A percentile compares a stretch with the other conserved stretches of the same genome.
phyloP scores from a whole-genome alignment of 768 basidiomycete species.

The Leucosporidium creatinivorum region DNA sequence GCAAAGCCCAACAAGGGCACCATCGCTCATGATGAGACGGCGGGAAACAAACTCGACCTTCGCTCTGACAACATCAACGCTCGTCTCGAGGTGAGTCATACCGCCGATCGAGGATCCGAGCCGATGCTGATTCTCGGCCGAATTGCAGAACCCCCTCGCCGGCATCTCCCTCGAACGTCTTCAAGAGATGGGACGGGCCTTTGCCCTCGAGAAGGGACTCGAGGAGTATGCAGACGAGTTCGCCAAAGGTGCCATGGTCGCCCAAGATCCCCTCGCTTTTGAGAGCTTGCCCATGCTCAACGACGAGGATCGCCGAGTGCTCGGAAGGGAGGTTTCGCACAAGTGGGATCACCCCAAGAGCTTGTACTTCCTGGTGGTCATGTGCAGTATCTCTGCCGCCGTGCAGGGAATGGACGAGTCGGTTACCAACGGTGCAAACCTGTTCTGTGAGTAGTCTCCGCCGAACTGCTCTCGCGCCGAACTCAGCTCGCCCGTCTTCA shows the following conservation, averaged over 20 bases:
- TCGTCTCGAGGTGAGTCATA: too few species aligned
- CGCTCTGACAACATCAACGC: too few species aligned
- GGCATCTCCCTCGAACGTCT: not conserved
- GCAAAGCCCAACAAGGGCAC: too few species aligned
- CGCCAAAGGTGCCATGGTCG: conserved; percentile 65
- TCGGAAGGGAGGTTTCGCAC: too few species aligned
- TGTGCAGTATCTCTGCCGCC: conserved; percentile 25
- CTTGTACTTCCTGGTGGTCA: conserved; percentile 30
- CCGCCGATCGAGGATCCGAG: too few species aligned
- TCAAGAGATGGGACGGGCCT: conserved; percentile 57
- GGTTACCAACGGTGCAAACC: conserved; percentile 29
- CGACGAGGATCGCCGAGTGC: conserved; percentile 35
- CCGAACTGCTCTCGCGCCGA: too few species aligned
- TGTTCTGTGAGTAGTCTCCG: conserved; percentile 10
- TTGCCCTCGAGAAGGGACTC: conserved; percentile 48
- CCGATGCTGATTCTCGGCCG: too few species aligned
- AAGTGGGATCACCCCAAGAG: conserved; percentile 39
- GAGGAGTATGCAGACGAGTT: conserved; percentile 43
- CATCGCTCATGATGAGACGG: too few species aligned
- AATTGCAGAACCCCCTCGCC: not conserved
- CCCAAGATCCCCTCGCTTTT: conserved; percentile 47
- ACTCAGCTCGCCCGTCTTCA: too few species aligned
- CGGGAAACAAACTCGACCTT: too few species aligned
- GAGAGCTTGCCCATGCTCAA: conserved; percentile 33
- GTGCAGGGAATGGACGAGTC: conserved; percentile 34